Base-by-base conservation (phyloP, 31 red algal species). In the Endocladia muricata region DNA sequence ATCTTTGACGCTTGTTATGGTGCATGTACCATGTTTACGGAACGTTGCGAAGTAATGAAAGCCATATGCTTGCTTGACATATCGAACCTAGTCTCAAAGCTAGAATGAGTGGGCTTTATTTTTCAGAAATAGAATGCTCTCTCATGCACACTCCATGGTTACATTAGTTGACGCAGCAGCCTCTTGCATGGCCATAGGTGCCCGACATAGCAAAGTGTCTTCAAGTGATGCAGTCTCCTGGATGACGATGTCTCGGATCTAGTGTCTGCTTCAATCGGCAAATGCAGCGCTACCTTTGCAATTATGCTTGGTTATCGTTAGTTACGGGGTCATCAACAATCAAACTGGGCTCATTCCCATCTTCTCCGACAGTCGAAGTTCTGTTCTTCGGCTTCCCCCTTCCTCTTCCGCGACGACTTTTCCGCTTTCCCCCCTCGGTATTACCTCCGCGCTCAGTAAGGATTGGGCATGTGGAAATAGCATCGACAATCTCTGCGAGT, bases 381-480 rank as follows among this genome's bases (percentile, higher is more conserved):
- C 44, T 19, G 44, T 19, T 49, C 44, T 49, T 49, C 11, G 44
- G 19, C 44, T 19, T 49, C 11, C 19, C 19, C 44, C 44, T 49
- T 8, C 19, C 19, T 8, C 44, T 8, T 19, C 44, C 44, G 8
- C 44, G 11, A 13, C 44, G 44, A 49, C 19, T 49, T 13, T 19
- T 8, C 19, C 19, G 44, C 44, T 49, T 49, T 49, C 8, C 61
- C 25, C 52, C 41, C 9, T 19, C 44, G 22, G 40, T 37, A 21
- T 65, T 31, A 31, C 21, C 37, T 70, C 61, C 61, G 23, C 85
- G 47, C 13, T 81, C 75, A 58, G 85, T 89, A 29, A 90, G 77
- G 34, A 90, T 82, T 9, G 86, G 86, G 37, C 70, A 90, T 3
- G 78, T 37, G 1, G 86, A 69, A 36, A 90, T 94, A 1, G 56